Conservation (phyloP, 352 stramenopile species). For the Globisporangium ultimum region DNA sequence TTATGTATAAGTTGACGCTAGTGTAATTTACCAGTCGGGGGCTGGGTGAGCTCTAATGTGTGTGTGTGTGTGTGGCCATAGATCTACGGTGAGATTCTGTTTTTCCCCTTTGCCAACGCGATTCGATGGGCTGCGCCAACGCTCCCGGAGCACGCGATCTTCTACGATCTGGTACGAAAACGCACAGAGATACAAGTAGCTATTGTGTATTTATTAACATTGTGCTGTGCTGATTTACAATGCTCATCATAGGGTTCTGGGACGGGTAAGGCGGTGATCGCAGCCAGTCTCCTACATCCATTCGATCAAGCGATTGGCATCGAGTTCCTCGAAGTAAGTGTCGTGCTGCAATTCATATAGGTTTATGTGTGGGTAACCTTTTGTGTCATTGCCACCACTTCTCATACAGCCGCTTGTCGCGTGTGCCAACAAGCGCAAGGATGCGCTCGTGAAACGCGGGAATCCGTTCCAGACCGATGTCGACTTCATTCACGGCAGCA, state of each 20-base stretch:
- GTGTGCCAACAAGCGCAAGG: conserved; percentile 74
- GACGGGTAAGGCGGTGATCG: conserved; percentile 77
- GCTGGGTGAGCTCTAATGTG: too few relatives aligned
- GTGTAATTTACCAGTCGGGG: too few relatives aligned
- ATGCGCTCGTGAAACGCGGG: conserved; percentile 37
- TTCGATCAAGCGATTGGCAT: conserved; percentile 86
- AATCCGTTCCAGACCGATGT: conserved; percentile 44
- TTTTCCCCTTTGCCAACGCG: conserved; percentile 80
- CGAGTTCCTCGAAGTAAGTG: conserved; percentile 57
- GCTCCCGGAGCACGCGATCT: conserved; percentile 67
- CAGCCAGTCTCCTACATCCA: conserved; percentile 68
- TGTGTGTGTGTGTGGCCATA: conserved; percentile 13
- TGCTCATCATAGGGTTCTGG: conserved; percentile 54
- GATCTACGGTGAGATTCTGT: conserved; percentile 84
- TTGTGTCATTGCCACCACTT: background rate
- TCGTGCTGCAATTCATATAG: background rate
- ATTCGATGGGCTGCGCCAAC: conserved; percentile 59
- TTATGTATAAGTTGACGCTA: background rate
- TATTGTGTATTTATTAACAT: background rate
- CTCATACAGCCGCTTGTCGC: conserved; percentile 50
- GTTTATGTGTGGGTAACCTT: background rate
- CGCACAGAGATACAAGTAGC: background rate
- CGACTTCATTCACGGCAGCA: conserved; percentile 68
- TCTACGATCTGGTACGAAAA: conserved; percentile 73
- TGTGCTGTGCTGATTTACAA: too few relatives aligned